phyloP scores from a whole-genome alignment of 1,139 yeast genomes.

The Yamadazyma epiphylla region DNA sequence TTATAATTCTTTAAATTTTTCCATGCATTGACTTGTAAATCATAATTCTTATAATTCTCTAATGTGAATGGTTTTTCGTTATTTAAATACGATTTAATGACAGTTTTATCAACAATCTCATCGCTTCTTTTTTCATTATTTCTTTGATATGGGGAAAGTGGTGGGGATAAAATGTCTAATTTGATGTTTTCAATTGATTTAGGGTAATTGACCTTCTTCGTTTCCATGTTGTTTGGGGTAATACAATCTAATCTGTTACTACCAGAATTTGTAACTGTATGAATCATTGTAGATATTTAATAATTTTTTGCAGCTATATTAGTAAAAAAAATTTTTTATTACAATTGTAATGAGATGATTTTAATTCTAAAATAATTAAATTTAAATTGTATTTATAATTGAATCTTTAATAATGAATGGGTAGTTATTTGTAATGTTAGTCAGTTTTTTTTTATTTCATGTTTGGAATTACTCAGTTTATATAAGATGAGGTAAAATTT shows the following conservation, averaged over 20 bases:
- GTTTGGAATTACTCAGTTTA: neutral
- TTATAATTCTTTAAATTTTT: constrained; percentile 41
- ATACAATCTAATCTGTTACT: constrained; percentile 35
- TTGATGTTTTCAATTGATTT: constrained; percentile 15
- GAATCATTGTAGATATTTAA: constrained; percentile 28
- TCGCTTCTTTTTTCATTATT: constrained; percentile 3
- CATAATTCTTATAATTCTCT: constrained; percentile 43
- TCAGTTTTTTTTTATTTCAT: too few species aligned
- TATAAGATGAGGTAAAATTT: constrained; percentile 1
- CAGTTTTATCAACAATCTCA: constrained; percentile 3
- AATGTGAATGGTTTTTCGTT: constrained; percentile 39
- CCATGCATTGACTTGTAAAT: constrained; percentile 53
- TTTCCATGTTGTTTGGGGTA: constrained; percentile 28
- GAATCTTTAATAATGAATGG: too few species aligned
- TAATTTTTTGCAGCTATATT: neutral
- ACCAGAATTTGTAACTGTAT: constrained; percentile 25
- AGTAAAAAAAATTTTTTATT: neutral
- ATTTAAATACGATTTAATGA: constrained; percentile 15
- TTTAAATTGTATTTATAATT: too few species aligned
- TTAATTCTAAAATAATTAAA: too few species aligned
- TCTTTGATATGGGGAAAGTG: constrained; percentile 58
- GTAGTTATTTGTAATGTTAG: too few species aligned
- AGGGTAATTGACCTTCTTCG: constrained; percentile 3
- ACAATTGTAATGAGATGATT: constrained; percentile 5
- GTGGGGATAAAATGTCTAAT: constrained; percentile 52